Conservation (phyloP, 805 yeast species). For the Zygoascus biomembranicola region DNA sequence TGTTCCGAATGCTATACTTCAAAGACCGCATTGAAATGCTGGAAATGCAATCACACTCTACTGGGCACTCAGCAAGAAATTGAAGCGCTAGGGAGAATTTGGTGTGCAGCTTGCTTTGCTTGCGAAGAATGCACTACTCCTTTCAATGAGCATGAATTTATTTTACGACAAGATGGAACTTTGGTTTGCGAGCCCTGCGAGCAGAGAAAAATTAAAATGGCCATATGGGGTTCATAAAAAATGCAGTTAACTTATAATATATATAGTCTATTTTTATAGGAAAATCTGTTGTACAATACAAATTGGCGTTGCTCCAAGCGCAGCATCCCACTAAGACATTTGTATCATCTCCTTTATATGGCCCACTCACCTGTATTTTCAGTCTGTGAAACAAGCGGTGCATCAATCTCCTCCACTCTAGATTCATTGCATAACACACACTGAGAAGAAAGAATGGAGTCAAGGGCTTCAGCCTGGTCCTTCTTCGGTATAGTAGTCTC, state of each 20-base stretch:
- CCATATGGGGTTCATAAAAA: conserved; percentile 15
- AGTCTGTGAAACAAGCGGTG: conserved; percentile 36
- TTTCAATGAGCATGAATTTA: conserved; percentile 23
- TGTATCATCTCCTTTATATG: conserved; percentile 1
- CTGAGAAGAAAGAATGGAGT: conserved; percentile 49
- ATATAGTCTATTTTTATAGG: neutral
- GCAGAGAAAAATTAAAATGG: conserved; percentile 13
- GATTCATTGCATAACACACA: conserved; percentile 78
- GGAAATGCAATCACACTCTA: conserved; percentile 24
- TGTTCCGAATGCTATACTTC: conserved; percentile 22
- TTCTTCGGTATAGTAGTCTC: conserved; percentile 28
- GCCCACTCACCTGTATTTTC: conserved; percentile 10
- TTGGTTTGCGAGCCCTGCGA: conserved; percentile 25
- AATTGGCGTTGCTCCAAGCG: neutral
- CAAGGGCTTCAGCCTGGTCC: conserved; percentile 25
- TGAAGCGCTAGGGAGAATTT: conserved; percentile 24
- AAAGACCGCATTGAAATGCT: conserved; percentile 23
- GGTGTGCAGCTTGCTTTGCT: conserved; percentile 26
- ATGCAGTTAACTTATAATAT: neutral
- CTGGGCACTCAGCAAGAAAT: conserved; percentile 15
- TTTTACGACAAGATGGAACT: conserved; percentile 26
- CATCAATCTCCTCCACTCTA: conserved; percentile 64
- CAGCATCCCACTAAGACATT: neutral
- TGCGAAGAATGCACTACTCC: conserved; percentile 26
- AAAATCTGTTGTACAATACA: neutral